Base-by-base conservation (phyloP, 164 flowering plant species). In the Liriodendron chinense region DNA sequence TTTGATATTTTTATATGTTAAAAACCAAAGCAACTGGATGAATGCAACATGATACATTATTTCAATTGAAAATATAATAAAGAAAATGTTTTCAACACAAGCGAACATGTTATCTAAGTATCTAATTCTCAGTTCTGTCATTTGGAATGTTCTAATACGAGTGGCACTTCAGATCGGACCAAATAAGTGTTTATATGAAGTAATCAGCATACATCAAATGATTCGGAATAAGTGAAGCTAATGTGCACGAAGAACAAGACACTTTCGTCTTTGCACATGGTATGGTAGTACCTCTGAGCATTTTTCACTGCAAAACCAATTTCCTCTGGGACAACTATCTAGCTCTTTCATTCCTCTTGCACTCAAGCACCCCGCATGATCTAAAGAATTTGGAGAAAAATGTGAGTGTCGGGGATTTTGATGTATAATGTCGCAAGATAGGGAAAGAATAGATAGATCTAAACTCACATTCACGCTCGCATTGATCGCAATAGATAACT, bases 381-480 rank as follows among this genome's bases (percentile, higher is more conserved):
- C 99, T 96, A 72, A 80, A 83, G 26, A 78, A 69, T 57, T 23
- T 12, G 50, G 28, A 73, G 26, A 26, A 8, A 26, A 69, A 3
- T 16, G 18, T 53, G 16, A 59, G 43, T 2, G 21, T 25, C 5
- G 23, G 16, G 47, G 13, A 49, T 43, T 59, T 61, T n/a, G 26
- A 25, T 13, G n/a, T 65, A 18, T 65, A 7, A 24, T 65, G 28
- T 71, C 2, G 20, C 14, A 0, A 24, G 5, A 13, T 7, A 57
- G 14, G 18, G 34, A 76, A 28, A 20, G 3, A 47, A 63, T 9
- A 70, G 34, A 62, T n/a, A 20, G 14, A 47, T 9, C 23, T 73
- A 57, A 71, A 83, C 96, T 13, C 82, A 96, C 99, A 96, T 84
- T 83, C 85, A 62, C 66, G 89, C 77, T 86, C 85, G 72, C 99